A percentile compares a stretch with the other conserved stretches of the same genome.
These are phyloP conservation scores for Pichia sp. DNA, from an alignment of 1,139 yeast species.

Conservation along the genomic window DNA sequence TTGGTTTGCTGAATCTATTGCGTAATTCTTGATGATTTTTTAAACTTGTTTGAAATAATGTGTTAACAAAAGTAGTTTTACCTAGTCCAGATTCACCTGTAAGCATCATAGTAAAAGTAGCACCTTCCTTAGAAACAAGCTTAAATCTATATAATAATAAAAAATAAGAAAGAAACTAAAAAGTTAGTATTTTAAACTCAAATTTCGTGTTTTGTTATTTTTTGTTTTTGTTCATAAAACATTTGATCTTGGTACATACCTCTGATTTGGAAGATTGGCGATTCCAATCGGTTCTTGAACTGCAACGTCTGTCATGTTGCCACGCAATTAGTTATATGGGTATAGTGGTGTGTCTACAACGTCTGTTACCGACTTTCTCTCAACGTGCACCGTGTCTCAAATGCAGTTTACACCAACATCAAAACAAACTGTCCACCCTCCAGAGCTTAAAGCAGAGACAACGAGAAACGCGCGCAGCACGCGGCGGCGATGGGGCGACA, in stretches of 20 bases:
- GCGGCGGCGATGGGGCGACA: background rate
- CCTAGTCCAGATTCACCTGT: conserved; percentile 96
- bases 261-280: conserved; percentile 86
- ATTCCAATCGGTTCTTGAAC: conserved; percentile 62
- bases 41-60: conserved; percentile 72
- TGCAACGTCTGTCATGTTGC: conserved; percentile 10
- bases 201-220: no score
- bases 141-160: conserved; percentile 49
- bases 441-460: background rate
- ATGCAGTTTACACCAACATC: no score
- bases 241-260: conserved; percentile 42
- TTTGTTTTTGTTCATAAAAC: no score
- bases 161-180: background rate
- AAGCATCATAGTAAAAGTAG: conserved; percentile 86
- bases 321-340: no score
- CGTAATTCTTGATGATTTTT: conserved; percentile 60
- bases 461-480: background rate
- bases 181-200: background rate
- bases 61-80: conserved; percentile 89
- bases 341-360: no score
- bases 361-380: no score
- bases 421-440: no score
- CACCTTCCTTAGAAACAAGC: conserved; percentile 83
- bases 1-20: conserved; percentile 63
- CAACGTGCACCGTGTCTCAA: no score